phyloP scores from a whole-genome alignment of 2,329 filamentous ascomycete species.

The Xylariaceae sp. region DNA sequence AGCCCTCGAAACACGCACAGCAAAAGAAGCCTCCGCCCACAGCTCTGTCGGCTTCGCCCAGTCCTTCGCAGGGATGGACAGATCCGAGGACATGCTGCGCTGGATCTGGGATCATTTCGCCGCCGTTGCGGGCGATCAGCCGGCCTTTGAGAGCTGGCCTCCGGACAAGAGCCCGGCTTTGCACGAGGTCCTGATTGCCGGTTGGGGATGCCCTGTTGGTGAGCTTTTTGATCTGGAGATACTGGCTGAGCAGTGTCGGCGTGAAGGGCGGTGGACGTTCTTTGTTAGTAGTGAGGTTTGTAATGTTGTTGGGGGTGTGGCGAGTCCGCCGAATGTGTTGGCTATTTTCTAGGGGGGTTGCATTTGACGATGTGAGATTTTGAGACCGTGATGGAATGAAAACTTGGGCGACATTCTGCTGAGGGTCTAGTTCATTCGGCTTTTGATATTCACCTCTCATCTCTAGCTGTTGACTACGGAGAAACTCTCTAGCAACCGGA shows the following conservation, averaged over 20 bases:
- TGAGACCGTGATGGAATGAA: background rate
- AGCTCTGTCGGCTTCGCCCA: slow-evolving; percentile 35
- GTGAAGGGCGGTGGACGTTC: slow-evolving; percentile 39
- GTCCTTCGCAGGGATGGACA: slow-evolving; percentile 43
- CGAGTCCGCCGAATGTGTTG: slow-evolving; percentile 36
- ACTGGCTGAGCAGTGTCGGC: slow-evolving; percentile 37
- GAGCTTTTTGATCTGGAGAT: slow-evolving; percentile 46
- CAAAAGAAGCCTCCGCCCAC: slow-evolving; percentile 34
- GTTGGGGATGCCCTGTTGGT: slow-evolving; percentile 47
- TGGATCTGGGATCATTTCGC: slow-evolving; percentile 39
- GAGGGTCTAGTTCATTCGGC: no score
- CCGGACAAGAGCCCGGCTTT: slow-evolving; percentile 22
- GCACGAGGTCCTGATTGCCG: slow-evolving; percentile 44
- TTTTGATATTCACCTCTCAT: no score
- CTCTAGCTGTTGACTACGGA: no score
- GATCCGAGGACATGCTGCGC: slow-evolving; percentile 39
- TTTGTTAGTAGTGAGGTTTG: slow-evolving; percentile 44
- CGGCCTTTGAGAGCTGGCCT: slow-evolving; percentile 38
- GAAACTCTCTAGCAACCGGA: no score
- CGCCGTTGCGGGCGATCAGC: slow-evolving; percentile 42
- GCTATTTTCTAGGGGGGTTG: slow-evolving; percentile 32
- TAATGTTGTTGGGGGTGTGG: slow-evolving; percentile 39
- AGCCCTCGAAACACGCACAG: slow-evolving; percentile 35
- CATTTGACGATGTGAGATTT: background rate
- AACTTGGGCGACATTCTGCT: no score